Evolutionary conservation across 2,329 filamentous ascomycete genomes (phyloP).

Genomic region (Paecilomyces niveus): DNA sequence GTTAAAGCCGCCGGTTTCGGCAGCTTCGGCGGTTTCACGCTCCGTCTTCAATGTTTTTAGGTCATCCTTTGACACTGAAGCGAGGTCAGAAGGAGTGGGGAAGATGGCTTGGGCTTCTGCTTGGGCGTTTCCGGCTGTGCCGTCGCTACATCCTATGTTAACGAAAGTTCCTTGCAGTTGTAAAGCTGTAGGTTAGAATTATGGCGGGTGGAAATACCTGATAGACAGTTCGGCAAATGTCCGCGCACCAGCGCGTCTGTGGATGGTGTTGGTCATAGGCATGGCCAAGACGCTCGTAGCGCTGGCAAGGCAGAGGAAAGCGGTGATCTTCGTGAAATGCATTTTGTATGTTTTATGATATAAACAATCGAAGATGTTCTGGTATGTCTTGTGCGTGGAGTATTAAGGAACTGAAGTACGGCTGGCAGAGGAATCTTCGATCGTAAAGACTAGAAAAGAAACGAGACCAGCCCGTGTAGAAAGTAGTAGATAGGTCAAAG

Average conservation of each 20-base stretch:
- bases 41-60: constrained; percentile 47
- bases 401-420: neutral
- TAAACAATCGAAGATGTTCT: neutral
- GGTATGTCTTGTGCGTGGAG: neutral
- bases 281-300: neutral
- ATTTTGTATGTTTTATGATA: neutral
- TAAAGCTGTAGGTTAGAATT: neutral
- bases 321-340: neutral
- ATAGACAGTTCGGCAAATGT: neutral
- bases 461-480: neutral
- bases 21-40: constrained; percentile 44
- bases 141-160: constrained; percentile 19
- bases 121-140: constrained; percentile 47
- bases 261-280: neutral
- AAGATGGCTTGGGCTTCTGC: constrained; percentile 50
- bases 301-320: neutral
- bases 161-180: neutral
- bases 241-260: neutral
- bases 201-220: neutral
- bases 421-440: neutral
- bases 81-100: constrained; percentile 43
- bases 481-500: neutral
- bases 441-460: neutral
- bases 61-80: constrained; percentile 41
- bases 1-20: constrained; percentile 50